Evolutionary conservation across 768 basidiomycete genomes (phyloP), one percentile per base, ranked within the genome.

Genomic region (Rossbeevera mucosa): DNA sequence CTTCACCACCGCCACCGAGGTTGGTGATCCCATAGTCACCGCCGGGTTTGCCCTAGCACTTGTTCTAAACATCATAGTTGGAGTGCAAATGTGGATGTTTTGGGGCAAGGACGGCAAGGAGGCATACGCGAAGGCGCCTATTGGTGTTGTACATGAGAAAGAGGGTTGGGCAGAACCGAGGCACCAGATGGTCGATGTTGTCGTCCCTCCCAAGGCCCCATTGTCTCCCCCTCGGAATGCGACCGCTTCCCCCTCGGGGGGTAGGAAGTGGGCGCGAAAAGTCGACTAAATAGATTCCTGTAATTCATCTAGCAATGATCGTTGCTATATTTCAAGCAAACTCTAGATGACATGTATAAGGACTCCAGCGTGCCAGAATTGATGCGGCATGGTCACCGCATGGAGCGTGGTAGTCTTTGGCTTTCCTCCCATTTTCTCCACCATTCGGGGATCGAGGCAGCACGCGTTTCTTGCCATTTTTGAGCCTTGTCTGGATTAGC

Each of bases 1-100:
- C 14, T 98, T 94, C 76, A 99, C 96, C 7, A 97, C 93, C 12
- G 79, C 85, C 9, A 87, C 86, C 28, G 95, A 98, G 68, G 86
- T 96, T 51, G 82, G 85, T 47, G 96, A 98, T 68, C 59, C 66
- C 7, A 76, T 96, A 57, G 81, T 98, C 57, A 73, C 82, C 18
- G 87, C 89, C 22, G 90, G 93, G 24, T 98, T 94, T 68, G 82
- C 79, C 0, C 78, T 94, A 20, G 91, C 92, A 2, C 81, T 95
- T 1, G 42, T 83, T 6, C 75, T 98, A 9, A 99, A 99, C 69
- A 55, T 83, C 52, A 75, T 95, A n/a, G 72, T 98, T 12, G 94
- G 89, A 3, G 72, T 70, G 11, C 94, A 97, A 73, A 76, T 97
- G 77, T 87, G 84, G 76, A 69, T 80, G 72, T 97, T 89, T 67